These are phyloP conservation scores for Talaromyces atroroseus DNA, from an alignment of 2,329 filamentous ascomycete genomes.

Conservation along the genomic window DNA sequence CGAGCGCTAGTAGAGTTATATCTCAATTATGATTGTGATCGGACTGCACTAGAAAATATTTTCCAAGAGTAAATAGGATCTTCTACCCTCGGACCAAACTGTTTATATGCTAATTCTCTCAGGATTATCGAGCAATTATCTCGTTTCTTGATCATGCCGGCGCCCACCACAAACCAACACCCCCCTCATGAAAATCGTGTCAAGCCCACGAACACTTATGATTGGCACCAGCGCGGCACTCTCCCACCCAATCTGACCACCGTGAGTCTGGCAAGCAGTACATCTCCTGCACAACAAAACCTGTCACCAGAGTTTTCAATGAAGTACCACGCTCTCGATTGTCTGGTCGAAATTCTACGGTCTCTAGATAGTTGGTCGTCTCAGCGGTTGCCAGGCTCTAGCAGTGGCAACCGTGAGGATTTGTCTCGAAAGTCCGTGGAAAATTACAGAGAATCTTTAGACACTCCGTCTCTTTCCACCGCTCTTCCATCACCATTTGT, in stretches of 20 bases:
- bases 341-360: conserved; percentile 77
- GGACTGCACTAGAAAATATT: conserved; percentile 88
- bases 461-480: conserved; percentile 52
- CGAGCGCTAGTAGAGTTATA: conserved; percentile 90
- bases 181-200: conserved; percentile 75
- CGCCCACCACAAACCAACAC: conserved; percentile 67
- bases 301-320: conserved; percentile 85
- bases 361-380: conserved; percentile 92
- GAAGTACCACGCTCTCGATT: conserved; percentile 84
- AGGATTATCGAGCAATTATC: conserved; percentile 90
- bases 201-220: conserved; percentile 55
- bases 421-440: conserved; percentile 51
- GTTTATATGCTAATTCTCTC: conserved; percentile 8
- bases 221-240: conserved; percentile 84
- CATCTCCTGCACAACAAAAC: conserved; percentile 49
- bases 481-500: conserved; percentile 43
- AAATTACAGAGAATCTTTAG: conserved; percentile 67
- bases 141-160: conserved; percentile 73
- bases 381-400: conserved; percentile 54
- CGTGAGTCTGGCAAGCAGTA: conserved; percentile 59
- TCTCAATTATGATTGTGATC: conserved; percentile 96
- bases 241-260: conserved; percentile 82
- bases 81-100: neutral
- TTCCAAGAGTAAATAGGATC: conserved; percentile 60
- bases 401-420: conserved; percentile 44